Base-by-base conservation (phyloP, 305 asterid species). In the Fraxinus floribunda region DNA sequence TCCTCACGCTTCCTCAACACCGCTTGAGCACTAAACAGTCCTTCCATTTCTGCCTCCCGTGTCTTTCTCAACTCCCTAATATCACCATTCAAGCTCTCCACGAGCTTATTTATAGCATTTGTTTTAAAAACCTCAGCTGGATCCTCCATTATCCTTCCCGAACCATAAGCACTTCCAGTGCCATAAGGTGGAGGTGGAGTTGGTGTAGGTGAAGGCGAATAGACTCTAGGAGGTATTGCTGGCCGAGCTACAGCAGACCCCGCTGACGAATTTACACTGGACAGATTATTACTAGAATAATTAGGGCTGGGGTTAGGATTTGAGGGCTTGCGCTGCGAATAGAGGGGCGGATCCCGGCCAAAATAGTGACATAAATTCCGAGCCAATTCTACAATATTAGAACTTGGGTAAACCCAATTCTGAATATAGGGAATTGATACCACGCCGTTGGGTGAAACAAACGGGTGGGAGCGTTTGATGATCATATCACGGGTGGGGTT, bases 401-500 rank as follows among this genome's bases (percentile, higher is more conserved):
- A 96, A 2, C 97, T 86, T 4, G 99, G 99, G 86, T 93, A 96
- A 46, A 91, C 86, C 98, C 99, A 96, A 62, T 89, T 88, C 30
- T 91, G 97, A 68, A 94, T 73, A 71, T 93, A 94, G 0, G 97
- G 94, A 16, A 94, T 91, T 0, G 97, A 84, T 13, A 96, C 99
- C 32, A 91, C 88, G 60, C 99, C 99, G 77, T 94, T 92, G 55
- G 98, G 97, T 46, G 94, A 91, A 62, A 94, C 98, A 81, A 91
- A 94, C 15, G 93, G 80, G 80, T 96, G 99, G 16, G 93, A 90
- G 41, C 97, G 94, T 76, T 94, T 94, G 79, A 96, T 93, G 80
- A 93, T 86, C 98, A 94, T 94, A 73, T 96, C 98, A 38, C 92
- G 89, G 0, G 99, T 96, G 62, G 99, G 98, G 79, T 93, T 91